Conservation (phyloP, 2,329 filamentous ascomycete species). For the Penicillium aurantiogriseum region DNA sequence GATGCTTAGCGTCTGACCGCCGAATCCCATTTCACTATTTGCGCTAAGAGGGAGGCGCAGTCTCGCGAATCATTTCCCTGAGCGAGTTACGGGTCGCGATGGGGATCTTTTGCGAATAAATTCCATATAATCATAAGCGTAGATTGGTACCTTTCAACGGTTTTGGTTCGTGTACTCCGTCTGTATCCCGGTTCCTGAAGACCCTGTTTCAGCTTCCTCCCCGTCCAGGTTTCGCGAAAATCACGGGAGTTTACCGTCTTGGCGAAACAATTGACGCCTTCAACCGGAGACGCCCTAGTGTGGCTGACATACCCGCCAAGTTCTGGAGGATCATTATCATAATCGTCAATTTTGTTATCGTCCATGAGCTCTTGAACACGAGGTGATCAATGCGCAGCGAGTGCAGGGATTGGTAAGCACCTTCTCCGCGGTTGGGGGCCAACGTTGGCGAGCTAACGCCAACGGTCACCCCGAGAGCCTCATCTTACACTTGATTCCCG, state of each 20-base stretch:
- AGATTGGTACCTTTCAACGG: background rate
- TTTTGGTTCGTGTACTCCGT: background rate
- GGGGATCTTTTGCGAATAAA: slow-evolving; percentile 2
- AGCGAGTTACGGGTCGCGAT: background rate
- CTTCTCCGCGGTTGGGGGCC: background rate
- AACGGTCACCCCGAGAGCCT: slow-evolving; percentile 3
- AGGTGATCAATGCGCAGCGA: background rate
- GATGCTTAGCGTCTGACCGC: slow-evolving; percentile 20
- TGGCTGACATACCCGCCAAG: background rate
- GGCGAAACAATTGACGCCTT: background rate
- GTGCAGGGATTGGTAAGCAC: background rate
- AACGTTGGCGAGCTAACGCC: background rate
- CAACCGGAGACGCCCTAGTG: background rate
- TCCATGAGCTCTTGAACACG: background rate
- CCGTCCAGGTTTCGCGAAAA: background rate
- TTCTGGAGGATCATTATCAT: background rate
- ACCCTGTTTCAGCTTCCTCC: background rate
- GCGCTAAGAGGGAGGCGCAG: slow-evolving; percentile 13
- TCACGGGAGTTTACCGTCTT: background rate
- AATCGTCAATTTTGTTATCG: background rate
- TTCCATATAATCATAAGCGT: background rate
- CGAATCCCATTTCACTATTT: slow-evolving; percentile 10
- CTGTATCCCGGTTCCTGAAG: background rate
- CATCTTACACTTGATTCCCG: background rate
- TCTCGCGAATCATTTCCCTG: slow-evolving; percentile 8